Conservation (phyloP, 139 green algal genomes). For the Parachlorella kessleri region DNA sequence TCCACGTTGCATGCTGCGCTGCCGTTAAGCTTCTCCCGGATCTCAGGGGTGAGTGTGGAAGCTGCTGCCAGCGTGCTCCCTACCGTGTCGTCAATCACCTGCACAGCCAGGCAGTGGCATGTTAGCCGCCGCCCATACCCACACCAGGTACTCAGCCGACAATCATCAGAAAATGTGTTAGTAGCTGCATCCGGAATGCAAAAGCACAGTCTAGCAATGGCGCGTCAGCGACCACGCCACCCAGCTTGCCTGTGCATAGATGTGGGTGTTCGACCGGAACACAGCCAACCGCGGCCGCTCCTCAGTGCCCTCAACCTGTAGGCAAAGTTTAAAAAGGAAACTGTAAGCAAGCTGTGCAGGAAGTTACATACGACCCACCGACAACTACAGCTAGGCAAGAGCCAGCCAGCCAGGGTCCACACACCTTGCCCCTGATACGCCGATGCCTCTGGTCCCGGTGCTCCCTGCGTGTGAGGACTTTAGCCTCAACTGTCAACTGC, state of each 20-base stretch:
- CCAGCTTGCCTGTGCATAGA: slow-evolving; percentile 90
- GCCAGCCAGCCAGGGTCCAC: not conserved
- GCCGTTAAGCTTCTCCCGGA: slow-evolving; percentile 60
- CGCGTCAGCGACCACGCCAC: not conserved
- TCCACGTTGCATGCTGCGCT: slow-evolving; percentile 56
- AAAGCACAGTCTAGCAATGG: no score
- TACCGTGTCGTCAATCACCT: slow-evolving; percentile 93
- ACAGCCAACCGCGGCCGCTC: slow-evolving; percentile 94
- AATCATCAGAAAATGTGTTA: no score
- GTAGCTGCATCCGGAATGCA: no score
- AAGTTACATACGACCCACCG: no score
- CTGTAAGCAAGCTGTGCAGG: not conserved
- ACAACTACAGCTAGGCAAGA: no score
- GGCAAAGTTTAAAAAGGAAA: no score
- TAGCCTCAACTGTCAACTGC: slow-evolving; percentile 26
- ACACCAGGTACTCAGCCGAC: no score
- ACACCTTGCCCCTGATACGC: slow-evolving; percentile 70
- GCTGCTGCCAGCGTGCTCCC: slow-evolving; percentile 82
- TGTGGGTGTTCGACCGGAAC: slow-evolving; percentile 96
- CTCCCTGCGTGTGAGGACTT: slow-evolving; percentile 26
- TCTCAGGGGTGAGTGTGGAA: slow-evolving; percentile 74
- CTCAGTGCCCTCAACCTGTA: slow-evolving; percentile 84
- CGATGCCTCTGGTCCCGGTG: slow-evolving; percentile 60
- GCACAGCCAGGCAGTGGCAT: no score
- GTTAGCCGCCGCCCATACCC: no score